A percentile compares a stretch with the other conserved stretches of the same genome.
These are phyloP conservation scores for Trypanosoma avium DNA, from an alignment of 208 protist genomes.

Conservation along the genomic window DNA sequence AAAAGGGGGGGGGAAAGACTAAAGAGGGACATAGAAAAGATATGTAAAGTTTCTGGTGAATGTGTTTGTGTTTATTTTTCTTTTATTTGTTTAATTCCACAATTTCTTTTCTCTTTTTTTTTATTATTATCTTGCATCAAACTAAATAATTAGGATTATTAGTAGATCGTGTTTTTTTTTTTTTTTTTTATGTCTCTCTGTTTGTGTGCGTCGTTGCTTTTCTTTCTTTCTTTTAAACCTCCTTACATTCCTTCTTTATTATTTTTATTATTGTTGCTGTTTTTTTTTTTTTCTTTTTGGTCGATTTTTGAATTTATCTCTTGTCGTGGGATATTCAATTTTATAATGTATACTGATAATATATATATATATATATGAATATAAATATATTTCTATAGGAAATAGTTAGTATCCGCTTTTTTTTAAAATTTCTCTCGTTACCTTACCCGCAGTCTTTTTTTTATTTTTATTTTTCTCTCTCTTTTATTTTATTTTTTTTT, in stretches of 20 bases:
- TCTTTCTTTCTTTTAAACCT: conserved; percentile 15
- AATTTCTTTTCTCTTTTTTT: no score
- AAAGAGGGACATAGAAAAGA: background rate
- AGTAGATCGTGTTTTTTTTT: no score
- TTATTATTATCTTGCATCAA: no score
- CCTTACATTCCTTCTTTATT: background rate
- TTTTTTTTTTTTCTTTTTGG: conserved; percentile 9
- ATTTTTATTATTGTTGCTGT: conserved; percentile 2
- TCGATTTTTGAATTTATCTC: background rate
- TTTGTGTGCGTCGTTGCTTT: background rate
- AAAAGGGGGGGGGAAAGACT: conserved; percentile 7
- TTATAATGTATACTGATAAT: background rate
- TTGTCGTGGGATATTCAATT: no score
- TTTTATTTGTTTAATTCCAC: no score
- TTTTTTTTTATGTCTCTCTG: conserved; percentile 6
- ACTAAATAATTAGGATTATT: no score
- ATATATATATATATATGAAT: conserved; percentile 18
- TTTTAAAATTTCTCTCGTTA: no score
- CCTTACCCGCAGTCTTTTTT: background rate
- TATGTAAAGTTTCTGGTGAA: background rate
- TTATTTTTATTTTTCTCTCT: no score
- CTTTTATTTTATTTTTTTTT: conserved; percentile 7
- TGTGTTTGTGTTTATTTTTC: background rate
- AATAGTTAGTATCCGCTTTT: no score
- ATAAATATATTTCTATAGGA: no score